phyloP scores from a whole-genome alignment of 805 yeast species.

The Candida hungchunana region DNA sequence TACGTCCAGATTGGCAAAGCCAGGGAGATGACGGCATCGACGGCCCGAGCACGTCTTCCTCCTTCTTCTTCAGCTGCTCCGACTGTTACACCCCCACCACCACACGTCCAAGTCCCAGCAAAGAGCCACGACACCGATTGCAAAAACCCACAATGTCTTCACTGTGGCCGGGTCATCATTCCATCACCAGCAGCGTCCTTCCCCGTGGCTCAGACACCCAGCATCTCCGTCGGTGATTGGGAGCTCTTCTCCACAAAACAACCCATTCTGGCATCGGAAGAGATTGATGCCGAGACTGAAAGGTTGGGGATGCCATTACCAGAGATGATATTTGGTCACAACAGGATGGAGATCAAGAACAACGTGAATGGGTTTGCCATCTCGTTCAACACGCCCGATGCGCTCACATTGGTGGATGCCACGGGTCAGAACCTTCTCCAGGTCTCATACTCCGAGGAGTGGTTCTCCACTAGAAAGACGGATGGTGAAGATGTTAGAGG shows the following conservation, averaged over 20 bases:
- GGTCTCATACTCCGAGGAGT: constrained; percentile 84
- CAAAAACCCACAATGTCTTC: constrained; percentile 46
- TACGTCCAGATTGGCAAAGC: too few species aligned
- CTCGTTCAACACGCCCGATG: constrained; percentile 74
- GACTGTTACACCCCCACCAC: constrained; percentile 7
- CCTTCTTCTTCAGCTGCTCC: too few species aligned
- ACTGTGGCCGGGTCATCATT: constrained; percentile 71
- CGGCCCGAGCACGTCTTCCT: too few species aligned
- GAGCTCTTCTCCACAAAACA: constrained; percentile 63
- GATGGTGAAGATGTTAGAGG: constrained; percentile 44
- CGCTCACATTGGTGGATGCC: constrained; percentile 55
- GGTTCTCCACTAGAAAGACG: constrained; percentile 46
- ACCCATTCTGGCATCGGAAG: constrained; percentile 72
- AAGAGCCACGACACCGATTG: constrained; percentile 30
- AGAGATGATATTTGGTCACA: constrained; percentile 95
- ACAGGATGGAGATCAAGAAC: constrained; percentile 51
- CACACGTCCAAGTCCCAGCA: constrained; percentile 38
- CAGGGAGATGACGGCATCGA: too few species aligned
- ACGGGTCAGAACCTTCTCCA: constrained; percentile 48
- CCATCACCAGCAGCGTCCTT: constrained; percentile 67
- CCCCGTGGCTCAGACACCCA: constrained; percentile 63
- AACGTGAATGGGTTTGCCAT: constrained; percentile 40
- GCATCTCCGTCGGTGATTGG: constrained; percentile 74
- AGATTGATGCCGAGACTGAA: constrained; percentile 60
- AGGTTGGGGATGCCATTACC: constrained; percentile 80